Percentiles rank a stretch among this genome's conserved stretches.
phyloP scores from a whole-genome alignment of 1,284 basidiomycete genomes.

The Ceraceosorus guamensis region DNA sequence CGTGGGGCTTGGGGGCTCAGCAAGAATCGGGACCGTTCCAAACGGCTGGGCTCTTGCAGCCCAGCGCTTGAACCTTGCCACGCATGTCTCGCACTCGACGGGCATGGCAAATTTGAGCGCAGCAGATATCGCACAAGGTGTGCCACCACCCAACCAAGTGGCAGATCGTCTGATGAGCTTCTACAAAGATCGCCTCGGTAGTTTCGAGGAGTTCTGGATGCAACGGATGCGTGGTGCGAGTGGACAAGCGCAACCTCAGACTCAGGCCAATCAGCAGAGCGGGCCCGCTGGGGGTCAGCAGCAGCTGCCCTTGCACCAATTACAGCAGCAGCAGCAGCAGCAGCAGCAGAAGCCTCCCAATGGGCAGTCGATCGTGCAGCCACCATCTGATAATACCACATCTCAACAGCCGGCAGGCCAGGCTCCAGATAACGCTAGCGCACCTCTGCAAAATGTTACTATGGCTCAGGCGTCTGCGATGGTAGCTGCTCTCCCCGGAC shows the following conservation, averaged over 20 bases:
- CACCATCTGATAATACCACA: constrained; percentile 3
- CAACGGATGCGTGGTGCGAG: constrained; percentile 6
- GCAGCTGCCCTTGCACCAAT: constrained; percentile 9
- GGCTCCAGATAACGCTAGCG: not conserved
- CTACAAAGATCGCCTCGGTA: constrained; percentile 30
- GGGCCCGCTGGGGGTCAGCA: constrained; percentile 1
- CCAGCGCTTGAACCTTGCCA: constrained; percentile 29
- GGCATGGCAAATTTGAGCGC: constrained; percentile 16
- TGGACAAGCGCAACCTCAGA: constrained; percentile 7
- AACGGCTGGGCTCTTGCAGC: constrained; percentile 40
- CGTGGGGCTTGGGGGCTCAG: constrained; percentile 31
- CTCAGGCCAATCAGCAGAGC: not conserved
- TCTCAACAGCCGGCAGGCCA: constrained; percentile 1
- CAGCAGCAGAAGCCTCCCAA: constrained; percentile 9
- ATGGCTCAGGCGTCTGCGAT: constrained; percentile 8
- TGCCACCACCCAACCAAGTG: constrained; percentile 29
- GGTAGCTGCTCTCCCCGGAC: constrained; percentile 18
- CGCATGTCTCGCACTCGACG: constrained; percentile 5
- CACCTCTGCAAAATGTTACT: not conserved
- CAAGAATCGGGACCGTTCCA: constrained; percentile 4
- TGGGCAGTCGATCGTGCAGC: not conserved
- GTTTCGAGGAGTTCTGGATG: constrained; percentile 42
- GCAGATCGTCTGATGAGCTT: constrained; percentile 36
- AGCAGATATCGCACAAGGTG: constrained; percentile 12
- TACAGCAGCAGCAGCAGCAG: constrained; percentile 13